Base-by-base conservation (phyloP, 2,329 filamentous ascomycete genomes). In the Phaeoacremonium minimum region DNA sequence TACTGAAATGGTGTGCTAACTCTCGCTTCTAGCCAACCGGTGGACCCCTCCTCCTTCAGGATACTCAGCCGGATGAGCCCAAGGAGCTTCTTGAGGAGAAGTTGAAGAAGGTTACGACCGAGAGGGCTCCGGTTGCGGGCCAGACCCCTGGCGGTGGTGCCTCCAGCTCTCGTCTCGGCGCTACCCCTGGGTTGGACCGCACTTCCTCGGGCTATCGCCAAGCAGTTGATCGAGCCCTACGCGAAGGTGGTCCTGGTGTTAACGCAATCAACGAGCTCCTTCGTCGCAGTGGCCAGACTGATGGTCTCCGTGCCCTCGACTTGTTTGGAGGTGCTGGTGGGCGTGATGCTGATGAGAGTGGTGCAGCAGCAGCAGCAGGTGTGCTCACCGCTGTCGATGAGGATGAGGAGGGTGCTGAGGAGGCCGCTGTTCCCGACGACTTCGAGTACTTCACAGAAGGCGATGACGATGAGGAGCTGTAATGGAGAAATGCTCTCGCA, bases 61-160 rank as follows among this genome's bases (percentile, higher is more conserved):
- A 98, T 58, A 89, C 83, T 12, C 76, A 83, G 46, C 85, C 89
- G 1, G 77, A 80, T 2, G 85, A 95, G 58, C 65, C 81, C 32
- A 94, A 95, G 60, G 70, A 80, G 14, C 74, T 93, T 7, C 76
- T 98, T 32, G 93, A 97, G 59, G 80, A 97, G 61, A 95, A 94
- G 69, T 78, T 95, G 29, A 93, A 90, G 74, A 95, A 94, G 61
- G 73, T 75, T 4, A 73, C 74, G 2, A 78, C 70, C 0, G 79
- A 83, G 50, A 77, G 73, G 37, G 77, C 79, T 0, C 75, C 77
- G 3, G 71, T 79, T 3, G 73, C 71, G 1, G 53, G 63, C n/a
- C 62, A 63, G 36, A 46, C 39, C 12, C 15, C 30, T 12, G 42
- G 51, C 28, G 48, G 53, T 34, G 46, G 50, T 6, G 45, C 56